Evolutionary conservation across 2,329 filamentous ascomycete species (phyloP).

Genomic region (Apiospora pterosperma): DNA sequence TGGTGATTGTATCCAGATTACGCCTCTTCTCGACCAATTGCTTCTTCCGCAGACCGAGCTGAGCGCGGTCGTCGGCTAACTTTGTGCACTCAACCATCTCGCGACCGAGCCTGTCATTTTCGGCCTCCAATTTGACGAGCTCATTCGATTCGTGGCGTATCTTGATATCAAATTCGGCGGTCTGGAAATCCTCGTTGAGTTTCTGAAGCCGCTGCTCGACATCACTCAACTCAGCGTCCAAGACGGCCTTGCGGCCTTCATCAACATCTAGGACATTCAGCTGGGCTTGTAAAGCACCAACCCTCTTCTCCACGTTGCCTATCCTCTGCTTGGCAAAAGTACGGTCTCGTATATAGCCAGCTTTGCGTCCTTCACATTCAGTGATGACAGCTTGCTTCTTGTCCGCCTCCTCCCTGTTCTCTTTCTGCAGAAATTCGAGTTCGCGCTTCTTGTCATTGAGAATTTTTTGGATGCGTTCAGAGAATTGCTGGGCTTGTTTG

Average conservation of each 20-base stretch:
- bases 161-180: slow-evolving; percentile 66
- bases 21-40: slow-evolving; percentile 71
- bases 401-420: slow-evolving; percentile 71
- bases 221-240: slow-evolving; percentile 72
- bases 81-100: slow-evolving; percentile 83
- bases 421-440: slow-evolving; percentile 69
- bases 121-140: slow-evolving; percentile 67
- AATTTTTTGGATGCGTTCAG: slow-evolving; percentile 71
- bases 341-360: slow-evolving; percentile 70
- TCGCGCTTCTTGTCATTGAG: slow-evolving; percentile 75
- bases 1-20: slow-evolving; percentile 73
- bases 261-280: slow-evolving; percentile 75
- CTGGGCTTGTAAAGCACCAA: slow-evolving; percentile 61
- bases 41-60: slow-evolving; percentile 78
- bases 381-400: slow-evolving; percentile 70
- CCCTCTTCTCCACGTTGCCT: slow-evolving; percentile 67
- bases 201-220: slow-evolving; percentile 60
- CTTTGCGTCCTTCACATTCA: slow-evolving; percentile 70
- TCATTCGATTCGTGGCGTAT: slow-evolving; percentile 64
- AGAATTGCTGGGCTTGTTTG: slow-evolving; percentile 69
- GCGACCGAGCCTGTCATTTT: slow-evolving; percentile 67
- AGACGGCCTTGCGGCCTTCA: slow-evolving; percentile 75
- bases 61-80: slow-evolving; percentile 76
- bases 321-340: slow-evolving; percentile 72
- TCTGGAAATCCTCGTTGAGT: slow-evolving; percentile 60